Evolutionary conservation across 192 early-diverging fungal genomes (phyloP).

Genomic region (Coemansia sp.): DNA sequence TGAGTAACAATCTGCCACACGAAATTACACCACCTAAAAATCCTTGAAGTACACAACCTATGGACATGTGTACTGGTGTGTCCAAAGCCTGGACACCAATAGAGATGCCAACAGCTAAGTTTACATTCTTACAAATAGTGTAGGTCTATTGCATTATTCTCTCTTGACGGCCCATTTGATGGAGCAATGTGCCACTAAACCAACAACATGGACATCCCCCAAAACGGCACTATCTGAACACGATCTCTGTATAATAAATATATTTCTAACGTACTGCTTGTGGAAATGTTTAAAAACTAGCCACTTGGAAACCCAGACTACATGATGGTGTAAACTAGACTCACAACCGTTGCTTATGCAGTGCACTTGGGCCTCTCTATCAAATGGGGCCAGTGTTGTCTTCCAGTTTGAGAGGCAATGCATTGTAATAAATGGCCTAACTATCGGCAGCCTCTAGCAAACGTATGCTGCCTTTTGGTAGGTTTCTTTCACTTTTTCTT

Average conservation of each 20-base stretch:
- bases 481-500: background rate
- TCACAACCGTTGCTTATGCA: background rate
- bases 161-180: constrained; percentile 11
- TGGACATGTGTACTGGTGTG: background rate
- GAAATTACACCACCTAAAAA: background rate
- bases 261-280: no score
- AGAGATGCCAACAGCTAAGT: background rate
- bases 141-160: no score
- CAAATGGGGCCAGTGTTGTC: background rate
- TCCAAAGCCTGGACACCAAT: background rate
- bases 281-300: no score
- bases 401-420: background rate
- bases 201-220: background rate
- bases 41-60: background rate
- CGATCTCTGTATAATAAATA: no score
- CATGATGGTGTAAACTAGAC: background rate
- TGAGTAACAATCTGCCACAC: background rate
- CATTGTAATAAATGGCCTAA: background rate
- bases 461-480: background rate
- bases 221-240: no score
- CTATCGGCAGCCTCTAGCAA: background rate
- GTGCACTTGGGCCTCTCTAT: background rate
- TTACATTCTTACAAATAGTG: background rate
- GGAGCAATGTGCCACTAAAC: background rate
- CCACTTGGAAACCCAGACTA: no score